Base-by-base conservation (phyloP, 345 rosid species). In the Hibiscus syriacus region DNA sequence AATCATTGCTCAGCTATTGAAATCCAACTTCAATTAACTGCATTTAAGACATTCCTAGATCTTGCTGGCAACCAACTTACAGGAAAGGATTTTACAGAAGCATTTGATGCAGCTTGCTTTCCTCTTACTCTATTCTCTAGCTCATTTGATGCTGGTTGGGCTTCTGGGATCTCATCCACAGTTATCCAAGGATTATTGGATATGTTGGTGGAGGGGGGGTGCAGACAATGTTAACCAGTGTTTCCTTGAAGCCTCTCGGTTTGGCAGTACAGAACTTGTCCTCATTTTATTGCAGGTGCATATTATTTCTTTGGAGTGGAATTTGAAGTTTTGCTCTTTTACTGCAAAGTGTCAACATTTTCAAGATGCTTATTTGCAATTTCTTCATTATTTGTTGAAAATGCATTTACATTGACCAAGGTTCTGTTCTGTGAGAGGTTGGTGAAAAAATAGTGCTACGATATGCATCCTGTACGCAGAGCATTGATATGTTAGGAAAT, bases 51-150 rank as follows among this genome's bases (percentile, higher is more conserved):
- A 12, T 94, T 94, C 80, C 74, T 94, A 68, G 97, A 94, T 80
- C 85, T 90, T 60, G 91, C 91, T 1, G 95, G 97, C 73, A 85
- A 85, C 73, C 91, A 87, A 62, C 91, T 94, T 34, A 85, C 96
- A 0, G 99, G 99, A 70, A 94, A 90, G 75, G 99, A 94, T 86
- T 94, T 90, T 79, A 90, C 99, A 0, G 99, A 94, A 83, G 99
- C 97, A 20, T 94, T 94, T 81, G 99, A 91, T 69, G 97, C 99
- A 3, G 99, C 99, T 59, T 94, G 97, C 81, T 94, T 94, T 71
- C 99, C 99, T 11, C 87, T 90, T 20, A 91, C 97, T 16, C 85
- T 92, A 29, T 92, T 92, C 75, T 92, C 98, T 64, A 82, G 90
- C 72, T 85, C 96, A 12, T 94, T 94, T 78, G 89, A 86, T 77